phyloP scores from a whole-genome alignment of 192 early-diverging fungal genomes.

The Backusella westeae region DNA sequence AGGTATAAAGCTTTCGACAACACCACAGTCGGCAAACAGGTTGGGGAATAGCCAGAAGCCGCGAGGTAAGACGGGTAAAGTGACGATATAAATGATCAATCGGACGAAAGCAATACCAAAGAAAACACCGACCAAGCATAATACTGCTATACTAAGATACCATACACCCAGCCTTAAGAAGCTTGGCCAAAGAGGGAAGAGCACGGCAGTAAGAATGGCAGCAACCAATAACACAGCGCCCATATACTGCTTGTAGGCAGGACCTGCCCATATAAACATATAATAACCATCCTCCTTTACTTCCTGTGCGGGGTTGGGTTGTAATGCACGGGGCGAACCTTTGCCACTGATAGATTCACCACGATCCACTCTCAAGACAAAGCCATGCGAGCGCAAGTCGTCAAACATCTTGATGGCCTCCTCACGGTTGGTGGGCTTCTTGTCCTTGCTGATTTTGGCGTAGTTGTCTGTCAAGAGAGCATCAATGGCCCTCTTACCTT shows the following conservation, averaged over 20 bases:
- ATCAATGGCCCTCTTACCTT: constrained; percentile 53
- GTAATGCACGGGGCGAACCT: constrained; percentile 20
- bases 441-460: constrained; percentile 23
- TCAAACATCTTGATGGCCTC: constrained; percentile 22
- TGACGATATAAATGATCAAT: constrained; percentile 80
- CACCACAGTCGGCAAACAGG: constrained; percentile 92
- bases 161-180: constrained; percentile 80
- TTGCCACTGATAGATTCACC: constrained; percentile 29
- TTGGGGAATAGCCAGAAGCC: constrained; percentile 98
- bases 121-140: constrained; percentile 87
- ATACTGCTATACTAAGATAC: constrained; percentile 81
- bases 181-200: constrained; percentile 97
- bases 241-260: constrained; percentile 74
- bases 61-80: constrained; percentile 66
- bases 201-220: constrained; percentile 86
- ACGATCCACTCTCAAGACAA: constrained; percentile 32
- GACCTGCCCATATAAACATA: constrained; percentile 91
- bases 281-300: constrained; percentile 79
- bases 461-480: constrained; percentile 30
- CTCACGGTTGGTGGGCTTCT: constrained; percentile 15
- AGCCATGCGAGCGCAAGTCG: constrained; percentile 28
- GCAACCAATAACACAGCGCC: constrained; percentile 77
- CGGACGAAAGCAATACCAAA: constrained; percentile 85
- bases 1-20: constrained; percentile 93
- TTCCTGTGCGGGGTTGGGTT: constrained; percentile 21